Conservation (phyloP, 352 stramenopile species). For the Globisporangium apiculatum region DNA sequence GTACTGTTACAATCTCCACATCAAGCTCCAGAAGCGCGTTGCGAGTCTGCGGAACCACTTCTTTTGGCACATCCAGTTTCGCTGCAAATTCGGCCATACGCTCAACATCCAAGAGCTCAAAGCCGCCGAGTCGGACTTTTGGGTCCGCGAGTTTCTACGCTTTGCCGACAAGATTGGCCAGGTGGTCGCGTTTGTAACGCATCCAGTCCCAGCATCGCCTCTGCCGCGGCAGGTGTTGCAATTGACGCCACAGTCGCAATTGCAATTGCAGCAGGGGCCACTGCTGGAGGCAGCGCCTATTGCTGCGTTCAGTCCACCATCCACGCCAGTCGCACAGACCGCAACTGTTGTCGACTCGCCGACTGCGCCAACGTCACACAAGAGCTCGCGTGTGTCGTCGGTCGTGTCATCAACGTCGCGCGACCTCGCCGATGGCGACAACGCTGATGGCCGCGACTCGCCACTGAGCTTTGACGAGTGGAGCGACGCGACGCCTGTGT, state of each 20-base stretch:
- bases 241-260: background rate
- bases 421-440: background rate
- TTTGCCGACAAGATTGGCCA: slow-evolving; percentile 65
- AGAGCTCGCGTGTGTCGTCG: background rate
- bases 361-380: slow-evolving; percentile 22
- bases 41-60: slow-evolving; percentile 76
- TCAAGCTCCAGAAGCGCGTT: slow-evolving; percentile 74
- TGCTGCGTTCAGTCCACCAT: background rate
- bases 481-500: slow-evolving; percentile 29
- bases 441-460: slow-evolving; percentile 20
- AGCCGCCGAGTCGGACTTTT: slow-evolving; percentile 58
- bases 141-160: slow-evolving; percentile 56
- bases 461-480: slow-evolving; percentile 61
- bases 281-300: background rate
- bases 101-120: slow-evolving; percentile 66
- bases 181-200: slow-evolving; percentile 27
- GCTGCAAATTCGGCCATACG: slow-evolving; percentile 50
- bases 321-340: background rate
- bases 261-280: too few relatives aligned
- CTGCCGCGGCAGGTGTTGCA: background rate
- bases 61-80: slow-evolving; percentile 78
- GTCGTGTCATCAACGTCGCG: too few relatives aligned
- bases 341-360: slow-evolving; percentile 4
- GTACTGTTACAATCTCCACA: slow-evolving; percentile 74
- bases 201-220: slow-evolving; percentile 15